Base-by-base conservation (phyloP, 768 basidiomycete species). In the Infundibulicybe gibba region DNA sequence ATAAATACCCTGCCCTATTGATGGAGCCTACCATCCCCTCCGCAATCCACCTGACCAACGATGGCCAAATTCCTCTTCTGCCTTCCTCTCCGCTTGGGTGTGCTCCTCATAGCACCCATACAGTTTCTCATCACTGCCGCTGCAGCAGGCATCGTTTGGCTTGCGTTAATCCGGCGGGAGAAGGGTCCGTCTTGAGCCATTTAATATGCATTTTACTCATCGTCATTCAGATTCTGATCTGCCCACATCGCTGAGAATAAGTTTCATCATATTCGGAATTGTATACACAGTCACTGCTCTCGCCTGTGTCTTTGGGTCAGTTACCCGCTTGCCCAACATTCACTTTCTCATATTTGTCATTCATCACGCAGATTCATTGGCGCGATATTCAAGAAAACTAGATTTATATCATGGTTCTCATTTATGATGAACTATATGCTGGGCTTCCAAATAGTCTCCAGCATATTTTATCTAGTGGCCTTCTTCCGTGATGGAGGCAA, bases 51-150 rank as follows among this genome's bases (percentile, higher is more conserved):
- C 32, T 32, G 9, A 12, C 15, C 41, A 41, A 73, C 73, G 70
- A 55, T 59, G 31, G 60, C 70, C 30, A 73, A 72, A 53, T 70
- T 70, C 51, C 61, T 70, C 8, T 70, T 65, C 45, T 75, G 72
- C 48, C 54, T 75, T 11, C 71, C 72, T n/a, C 64, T 72, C 35
- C 67, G 71, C 16, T 53, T 73, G 34, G 71, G 71, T 38, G 68
- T 70, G 12, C 45, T 70, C 15, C 45, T 73, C 16, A 71, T 75
- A 38, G 67, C 71, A 1, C 58, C 71, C 45, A 38, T 71, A 35
- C 68, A 71, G 34, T 72, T 73, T 53, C n/a, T 69, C 34, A 43
- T 68, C 10, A 63, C 56, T 35, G 67, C 61, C 1, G 54, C 50
- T 2, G 54, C 61, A 14, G 65, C 68, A 3, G 71, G 53, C 3